These are phyloP conservation scores for Coelastrella sp. DNA, from an alignment of 139 green algal species.

Conservation along the genomic window DNA sequence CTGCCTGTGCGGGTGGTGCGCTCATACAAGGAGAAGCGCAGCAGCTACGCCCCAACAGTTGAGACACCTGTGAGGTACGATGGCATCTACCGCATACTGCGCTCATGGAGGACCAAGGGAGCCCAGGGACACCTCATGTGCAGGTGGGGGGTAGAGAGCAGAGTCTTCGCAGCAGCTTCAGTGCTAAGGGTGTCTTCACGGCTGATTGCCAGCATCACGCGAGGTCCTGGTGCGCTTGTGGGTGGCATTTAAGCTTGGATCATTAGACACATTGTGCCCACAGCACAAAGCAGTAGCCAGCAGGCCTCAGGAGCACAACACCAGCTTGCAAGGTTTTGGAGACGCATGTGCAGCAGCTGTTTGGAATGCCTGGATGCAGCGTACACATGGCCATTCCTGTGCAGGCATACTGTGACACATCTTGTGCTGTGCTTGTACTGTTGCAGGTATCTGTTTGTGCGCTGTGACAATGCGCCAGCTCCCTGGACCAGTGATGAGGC, in stretches of 20 bases:
- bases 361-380: too few species aligned
- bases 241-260: too few species aligned
- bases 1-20: conserved; percentile 94
- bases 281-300: too few species aligned
- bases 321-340: too few species aligned
- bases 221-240: too few species aligned
- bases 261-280: too few species aligned
- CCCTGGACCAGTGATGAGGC: conserved; percentile 83
- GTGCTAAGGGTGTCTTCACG: too few species aligned
- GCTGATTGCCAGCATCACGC: too few species aligned
- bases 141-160: conserved; percentile 53
- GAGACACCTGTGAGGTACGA: conserved; percentile 90
- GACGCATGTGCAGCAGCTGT: too few species aligned
- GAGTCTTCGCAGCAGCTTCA: too few species aligned
- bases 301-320: too few species aligned
- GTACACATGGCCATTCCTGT: not conserved
- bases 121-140: conserved; percentile 84
- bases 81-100: conserved; percentile 94
- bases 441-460: conserved; percentile 93
- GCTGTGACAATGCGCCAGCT: conserved; percentile 94
- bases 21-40: conserved; percentile 91
- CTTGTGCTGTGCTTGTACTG: not conserved
- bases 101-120: conserved; percentile 90
- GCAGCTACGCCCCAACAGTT: conserved; percentile 85
- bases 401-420: not conserved